Evolutionary conservation across 495 filamentous ascomycete species (phyloP).

Genomic region (Geopyxis carbonaria): DNA sequence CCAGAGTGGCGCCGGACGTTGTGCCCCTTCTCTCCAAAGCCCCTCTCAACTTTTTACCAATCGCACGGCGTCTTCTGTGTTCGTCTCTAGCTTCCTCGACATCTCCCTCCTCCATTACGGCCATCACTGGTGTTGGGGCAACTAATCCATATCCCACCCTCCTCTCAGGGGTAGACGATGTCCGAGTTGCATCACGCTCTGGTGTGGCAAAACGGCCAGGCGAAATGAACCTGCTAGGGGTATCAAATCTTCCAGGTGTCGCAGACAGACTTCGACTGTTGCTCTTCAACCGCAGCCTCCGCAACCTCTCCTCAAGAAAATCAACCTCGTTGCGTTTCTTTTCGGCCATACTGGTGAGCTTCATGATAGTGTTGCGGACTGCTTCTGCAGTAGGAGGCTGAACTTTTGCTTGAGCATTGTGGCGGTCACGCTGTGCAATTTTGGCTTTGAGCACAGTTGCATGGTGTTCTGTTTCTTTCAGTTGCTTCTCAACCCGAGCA

Average conservation of each 20-base stretch:
- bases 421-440: constrained; percentile 41
- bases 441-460: constrained; percentile 68
- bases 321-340: constrained; percentile 75
- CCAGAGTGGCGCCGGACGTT: too few species aligned
- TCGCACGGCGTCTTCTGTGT: constrained; percentile 19
- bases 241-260: constrained; percentile 12
- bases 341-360: constrained; percentile 84
- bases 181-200: neutral
- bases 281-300: constrained; percentile 14
- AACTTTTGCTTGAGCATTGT: constrained; percentile 28
- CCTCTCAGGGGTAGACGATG: constrained; percentile 15
- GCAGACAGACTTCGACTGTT: constrained; percentile 5
- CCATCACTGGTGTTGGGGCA: constrained; percentile 14
- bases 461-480: constrained; percentile 63
- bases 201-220: too few species aligned
- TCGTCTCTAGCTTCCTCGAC: constrained; percentile 22
- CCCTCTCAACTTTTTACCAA: constrained; percentile 18
- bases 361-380: constrained; percentile 73
- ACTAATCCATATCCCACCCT: constrained; percentile 4
- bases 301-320: constrained; percentile 67
- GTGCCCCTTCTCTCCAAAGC: constrained; percentile 16
- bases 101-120: constrained; percentile 17
- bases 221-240: constrained; percentile 6
- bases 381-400: constrained; percentile 67
- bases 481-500: constrained; percentile 47